These are phyloP conservation scores for Aspergillus bertholletiae DNA, from an alignment of 495 filamentous ascomycete genomes.

Conservation along the genomic window DNA sequence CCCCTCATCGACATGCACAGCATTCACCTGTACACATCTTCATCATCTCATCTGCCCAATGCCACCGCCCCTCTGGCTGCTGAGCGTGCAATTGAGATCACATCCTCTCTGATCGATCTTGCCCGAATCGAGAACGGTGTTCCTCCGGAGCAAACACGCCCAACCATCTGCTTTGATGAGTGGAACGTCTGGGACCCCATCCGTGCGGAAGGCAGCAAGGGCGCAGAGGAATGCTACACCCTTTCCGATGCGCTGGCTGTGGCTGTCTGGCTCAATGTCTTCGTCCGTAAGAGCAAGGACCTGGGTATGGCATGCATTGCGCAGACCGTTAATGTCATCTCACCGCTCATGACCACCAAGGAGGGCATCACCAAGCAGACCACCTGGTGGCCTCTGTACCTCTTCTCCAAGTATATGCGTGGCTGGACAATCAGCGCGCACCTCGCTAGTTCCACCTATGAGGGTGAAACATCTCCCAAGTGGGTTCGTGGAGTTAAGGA, in stretches of 20 bases:
- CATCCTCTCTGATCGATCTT: constrained; percentile 65
- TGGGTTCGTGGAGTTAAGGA: constrained; percentile 64
- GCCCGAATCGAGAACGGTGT: constrained; percentile 67
- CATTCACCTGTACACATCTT: constrained; percentile 68
- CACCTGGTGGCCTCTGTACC: constrained; percentile 72
- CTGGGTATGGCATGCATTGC: constrained; percentile 81
- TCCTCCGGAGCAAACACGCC: constrained; percentile 49
- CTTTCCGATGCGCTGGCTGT: constrained; percentile 75
- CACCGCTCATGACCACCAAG: constrained; percentile 66
- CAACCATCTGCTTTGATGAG: constrained; percentile 78
- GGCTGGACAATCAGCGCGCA: constrained; percentile 62
- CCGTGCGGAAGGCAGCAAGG: constrained; percentile 64
- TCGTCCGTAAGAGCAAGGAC: constrained; percentile 68
- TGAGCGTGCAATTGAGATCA: constrained; percentile 71
- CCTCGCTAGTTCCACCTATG: constrained; percentile 55
- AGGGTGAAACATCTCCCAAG: constrained; percentile 58
- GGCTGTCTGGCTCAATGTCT: constrained; percentile 71
- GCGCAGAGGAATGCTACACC: constrained; percentile 69
- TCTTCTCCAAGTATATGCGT: constrained; percentile 73
- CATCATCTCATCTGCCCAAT: constrained; percentile 52
- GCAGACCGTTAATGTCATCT: constrained; percentile 76
- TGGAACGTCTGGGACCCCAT: constrained; percentile 84
- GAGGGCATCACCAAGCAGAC: constrained; percentile 65
- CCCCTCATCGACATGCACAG: constrained; percentile 67
- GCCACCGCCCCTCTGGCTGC: constrained; percentile 65